Evolutionary conservation across 2,329 filamentous ascomycete species (phyloP), one percentile per base, ranked within the genome.

Genomic region (Cladophialophora chaetospira): DNA sequence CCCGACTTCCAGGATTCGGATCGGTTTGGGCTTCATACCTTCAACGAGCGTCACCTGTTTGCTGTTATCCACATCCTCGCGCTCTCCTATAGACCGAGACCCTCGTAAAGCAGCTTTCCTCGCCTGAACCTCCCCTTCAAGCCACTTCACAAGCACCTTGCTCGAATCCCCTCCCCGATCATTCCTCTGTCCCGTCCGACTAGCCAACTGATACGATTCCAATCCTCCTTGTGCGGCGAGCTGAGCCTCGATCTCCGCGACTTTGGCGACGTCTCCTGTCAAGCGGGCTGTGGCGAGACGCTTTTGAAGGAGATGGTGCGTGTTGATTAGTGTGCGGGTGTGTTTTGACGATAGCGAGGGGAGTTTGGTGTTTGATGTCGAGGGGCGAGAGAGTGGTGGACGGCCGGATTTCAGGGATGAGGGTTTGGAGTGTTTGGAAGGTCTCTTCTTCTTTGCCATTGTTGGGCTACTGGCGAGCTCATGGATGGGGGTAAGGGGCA

Each of bases 1-100:
- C 5, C 94, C 94, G 47, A 99, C 86, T 73, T 99, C 94, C 5
- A 99, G 84, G 75, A 97, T 84, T 17, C 79, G 82, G 35, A 90
- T 71, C 5, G 25, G 55, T 10, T 21, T 15, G 10, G 29, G 25
- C n/a, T n/a, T n/a, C n/a, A n/a, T n/a, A n/a, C n/a, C n/a, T n/a
- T n/a, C n/a, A 21, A 40, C 10, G 36, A 40, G 17, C 2, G 17
- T 4, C 15, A 19, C 31, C 10, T 33, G 4, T 61, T 59, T 4
- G 58, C 48, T 28, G 13, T 6, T 17, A 9, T 46, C 15, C 13
- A 0, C 43, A 6, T 47, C 28, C 8, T 35, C 29, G n/a, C n/a
- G n/a, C n/a, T n/a, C n/a, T n/a, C n/a, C n/a, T n/a, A n/a, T n/a
- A n/a, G n/a, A n/a, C n/a, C n/a, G n/a, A n/a, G n/a, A n/a, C 1